A percentile compares a stretch with the other conserved stretches of the same genome.
Conservation (phyloP, 1,139 yeast species). For the Geotrichum candidum region DNA sequence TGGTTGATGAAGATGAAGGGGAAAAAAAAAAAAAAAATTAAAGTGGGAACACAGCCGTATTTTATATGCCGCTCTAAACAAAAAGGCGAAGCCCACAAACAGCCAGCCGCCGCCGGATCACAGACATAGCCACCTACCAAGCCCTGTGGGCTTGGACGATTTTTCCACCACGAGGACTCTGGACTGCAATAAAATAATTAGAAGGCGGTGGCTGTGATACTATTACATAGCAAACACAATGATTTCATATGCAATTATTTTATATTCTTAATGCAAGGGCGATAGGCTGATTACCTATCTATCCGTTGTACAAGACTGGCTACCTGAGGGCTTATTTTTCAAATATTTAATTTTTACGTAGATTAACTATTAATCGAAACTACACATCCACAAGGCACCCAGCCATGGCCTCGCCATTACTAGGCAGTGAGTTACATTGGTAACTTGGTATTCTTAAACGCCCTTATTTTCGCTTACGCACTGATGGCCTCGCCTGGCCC, state of each 20-base stretch:
- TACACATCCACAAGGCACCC: not conserved
- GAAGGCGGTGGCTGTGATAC: not conserved
- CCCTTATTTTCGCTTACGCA: not conserved
- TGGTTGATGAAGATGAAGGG: not conserved
- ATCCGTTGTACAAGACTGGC: not conserved
- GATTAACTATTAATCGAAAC: too few species aligned
- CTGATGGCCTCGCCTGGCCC: not conserved
- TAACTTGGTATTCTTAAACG: too few species aligned
- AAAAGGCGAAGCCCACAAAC: not conserved
- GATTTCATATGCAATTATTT: not conserved
- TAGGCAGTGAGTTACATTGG: not conserved
- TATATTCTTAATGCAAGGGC: too few species aligned
- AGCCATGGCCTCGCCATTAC: not conserved
- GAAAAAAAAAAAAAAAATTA: not conserved
- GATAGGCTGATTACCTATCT: too few species aligned
- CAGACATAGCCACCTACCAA: not conserved
- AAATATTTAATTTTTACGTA: too few species aligned
- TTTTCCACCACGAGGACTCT: not conserved
- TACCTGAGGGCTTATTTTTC: not conserved
- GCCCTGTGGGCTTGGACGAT: not conserved
- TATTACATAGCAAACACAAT: not conserved
- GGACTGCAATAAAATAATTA: not conserved
- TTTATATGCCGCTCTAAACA: too few species aligned
- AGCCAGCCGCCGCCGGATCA: not conserved
- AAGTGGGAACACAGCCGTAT: too few species aligned